These are phyloP conservation scores for Sphenostylis stenocarpa DNA, from an alignment of 306 rosid genomes.

Conservation along the genomic window DNA sequence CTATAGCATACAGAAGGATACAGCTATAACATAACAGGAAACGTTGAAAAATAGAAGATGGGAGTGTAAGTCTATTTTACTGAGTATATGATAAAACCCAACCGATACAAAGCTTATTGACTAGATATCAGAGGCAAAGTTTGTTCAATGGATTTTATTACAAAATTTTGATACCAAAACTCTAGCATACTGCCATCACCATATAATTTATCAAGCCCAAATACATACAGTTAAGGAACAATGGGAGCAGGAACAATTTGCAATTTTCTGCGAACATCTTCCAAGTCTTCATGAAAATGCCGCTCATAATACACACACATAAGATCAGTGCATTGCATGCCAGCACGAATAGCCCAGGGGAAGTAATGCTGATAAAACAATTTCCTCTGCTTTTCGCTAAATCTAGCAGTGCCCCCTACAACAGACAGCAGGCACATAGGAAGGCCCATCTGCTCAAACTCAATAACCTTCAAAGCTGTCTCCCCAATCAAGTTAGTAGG, in stretches of 20 bases:
- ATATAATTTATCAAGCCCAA: slow-evolving; percentile 11
- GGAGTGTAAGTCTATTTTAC: background rate
- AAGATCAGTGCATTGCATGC: slow-evolving; percentile 78
- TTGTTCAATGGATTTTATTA: slow-evolving; percentile 12
- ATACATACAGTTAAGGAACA: slow-evolving; percentile 32
- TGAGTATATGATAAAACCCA: background rate
- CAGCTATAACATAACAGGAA: background rate
- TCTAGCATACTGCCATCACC: background rate
- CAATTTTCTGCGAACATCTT: slow-evolving; percentile 72
- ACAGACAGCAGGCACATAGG: slow-evolving; percentile 46
- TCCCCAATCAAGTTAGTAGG: slow-evolving; percentile 93
- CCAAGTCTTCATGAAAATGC: slow-evolving; percentile 82
- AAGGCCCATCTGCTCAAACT: slow-evolving; percentile 86
- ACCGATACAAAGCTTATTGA: background rate
- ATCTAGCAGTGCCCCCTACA: slow-evolving; percentile 31
- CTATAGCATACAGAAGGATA: background rate
- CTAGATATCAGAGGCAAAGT: background rate
- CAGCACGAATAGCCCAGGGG: slow-evolving; percentile 88
- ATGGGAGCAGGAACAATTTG: slow-evolving; percentile 72
- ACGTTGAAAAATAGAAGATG: background rate
- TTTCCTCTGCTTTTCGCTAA: slow-evolving; percentile 75
- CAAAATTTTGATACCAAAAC: background rate
- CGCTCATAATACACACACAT: slow-evolving; percentile 83
- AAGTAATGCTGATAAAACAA: slow-evolving; percentile 80
- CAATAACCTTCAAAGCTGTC: slow-evolving; percentile 83